Evolutionary conservation across 345 rosid genomes (phyloP), one percentile per base, ranked within the genome.

Genomic region (Linum usitatissimum): DNA sequence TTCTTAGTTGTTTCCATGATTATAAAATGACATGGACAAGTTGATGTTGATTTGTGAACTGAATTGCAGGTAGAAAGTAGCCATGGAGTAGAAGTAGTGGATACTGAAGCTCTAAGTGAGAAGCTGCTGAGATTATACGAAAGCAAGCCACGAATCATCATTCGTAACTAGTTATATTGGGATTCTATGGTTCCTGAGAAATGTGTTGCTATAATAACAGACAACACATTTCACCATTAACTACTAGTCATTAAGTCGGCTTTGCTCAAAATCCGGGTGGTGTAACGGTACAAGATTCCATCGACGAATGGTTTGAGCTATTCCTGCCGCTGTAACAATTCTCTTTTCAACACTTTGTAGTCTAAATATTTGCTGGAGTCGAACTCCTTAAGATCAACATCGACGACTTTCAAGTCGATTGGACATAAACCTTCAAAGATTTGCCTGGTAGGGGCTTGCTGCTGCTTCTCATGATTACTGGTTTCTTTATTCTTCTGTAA

Each of bases 361-460:
- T 57, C 58, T 19, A 60, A 57, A 30, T 59, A 23, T 63, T 80
- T 83, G 59, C 62, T 57, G 18, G 70, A 54, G 42, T 73, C 65
- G 13, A 73, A 80, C 39, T 69, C 62, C 66, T 42, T 58, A 18
- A 15, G 67, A 66, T 65, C 55, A 9, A 62, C 64, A 56, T 77
- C 80, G 60, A 23, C 28, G 28, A 83, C 80, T 30, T 70, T 70
- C 71, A 85, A 64, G 48, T 73, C 75, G 0, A 79, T 71, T n/a
- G 86, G 87, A 68, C 83, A 83, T 49, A 85, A 23, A 56, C 80
- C 83, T 68, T 83, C 78, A 6, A 82, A 76, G 57, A 79, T 17
- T 60, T 77, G 81, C 38, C 62, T 70, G 53, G 79, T 80, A 54
- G 40, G 34, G 39, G 18, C 53, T 58, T 56, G 66, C 53, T 23